A percentile compares a stretch with the other conserved stretches of the same genome.
Conservation (phyloP, 306 rosid genomes). For the Purshia tridentata region DNA sequence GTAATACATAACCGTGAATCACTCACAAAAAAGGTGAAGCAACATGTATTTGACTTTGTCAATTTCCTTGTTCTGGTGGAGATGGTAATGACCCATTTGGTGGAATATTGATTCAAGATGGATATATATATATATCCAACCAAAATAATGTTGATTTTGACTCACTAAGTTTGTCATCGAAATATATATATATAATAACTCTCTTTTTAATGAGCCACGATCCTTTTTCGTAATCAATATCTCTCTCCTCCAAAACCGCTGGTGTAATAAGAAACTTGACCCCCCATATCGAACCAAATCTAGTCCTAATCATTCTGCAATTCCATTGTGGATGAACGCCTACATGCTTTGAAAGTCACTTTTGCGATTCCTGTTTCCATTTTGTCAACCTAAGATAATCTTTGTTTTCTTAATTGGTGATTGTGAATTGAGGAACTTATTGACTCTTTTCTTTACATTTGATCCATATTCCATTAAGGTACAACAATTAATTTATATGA, state of each 20-base stretch:
- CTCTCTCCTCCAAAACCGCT: constrained; percentile 27
- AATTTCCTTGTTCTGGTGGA: constrained; percentile 37
- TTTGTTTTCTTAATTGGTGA: constrained; percentile 22
- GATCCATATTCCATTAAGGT: constrained; percentile 19
- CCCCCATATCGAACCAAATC: constrained; percentile 72
- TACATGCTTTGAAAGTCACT: constrained; percentile 15
- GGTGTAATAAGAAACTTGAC: constrained; percentile 28
- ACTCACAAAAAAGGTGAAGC: constrained; percentile 33
- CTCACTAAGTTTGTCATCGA: background rate
- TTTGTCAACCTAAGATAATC: constrained; percentile 42
- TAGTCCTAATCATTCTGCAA: constrained; percentile 43
- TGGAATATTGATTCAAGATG: constrained; percentile 24
- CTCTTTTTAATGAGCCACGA: background rate
- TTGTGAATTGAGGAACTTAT: constrained; percentile 28
- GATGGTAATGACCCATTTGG: constrained; percentile 41
- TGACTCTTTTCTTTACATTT: constrained; percentile 25
- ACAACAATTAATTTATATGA: constrained; percentile 1
- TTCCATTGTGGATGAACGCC: constrained; percentile 36
- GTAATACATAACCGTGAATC: constrained; percentile 13
- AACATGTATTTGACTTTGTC: constrained; percentile 33
- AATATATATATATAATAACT: background rate
- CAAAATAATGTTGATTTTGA: constrained; percentile 36
- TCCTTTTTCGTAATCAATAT: constrained; percentile 12
- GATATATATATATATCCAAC: background rate
- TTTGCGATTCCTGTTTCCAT: constrained; percentile 24